phyloP scores from a whole-genome alignment of 2,329 filamentous ascomycete genomes.

The Sphaerulina populicola region DNA sequence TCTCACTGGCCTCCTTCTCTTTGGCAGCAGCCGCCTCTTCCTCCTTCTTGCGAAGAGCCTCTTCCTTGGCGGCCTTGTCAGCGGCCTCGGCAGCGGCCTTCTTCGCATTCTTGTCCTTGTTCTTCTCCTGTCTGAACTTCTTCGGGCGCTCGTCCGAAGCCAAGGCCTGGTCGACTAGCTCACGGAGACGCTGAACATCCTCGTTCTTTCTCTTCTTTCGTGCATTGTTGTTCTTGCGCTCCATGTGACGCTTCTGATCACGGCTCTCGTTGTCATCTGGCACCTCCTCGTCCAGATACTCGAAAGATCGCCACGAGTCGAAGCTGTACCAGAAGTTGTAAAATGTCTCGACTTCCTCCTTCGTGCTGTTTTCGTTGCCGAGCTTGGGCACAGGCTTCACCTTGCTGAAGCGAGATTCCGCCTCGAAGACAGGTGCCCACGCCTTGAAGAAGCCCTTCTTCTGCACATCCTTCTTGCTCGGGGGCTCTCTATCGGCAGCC shows the following conservation, averaged over 20 bases:
- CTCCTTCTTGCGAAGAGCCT: slow-evolving; percentile 72
- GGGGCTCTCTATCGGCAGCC: slow-evolving; percentile 82
- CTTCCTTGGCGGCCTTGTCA: slow-evolving; percentile 77
- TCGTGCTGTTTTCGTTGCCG: slow-evolving; percentile 72
- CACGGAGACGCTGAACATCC: slow-evolving; percentile 82
- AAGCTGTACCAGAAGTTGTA: slow-evolving; percentile 99
- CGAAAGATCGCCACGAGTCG: slow-evolving; percentile 93
- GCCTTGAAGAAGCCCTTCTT: slow-evolving; percentile 80
- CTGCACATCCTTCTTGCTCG: slow-evolving; percentile 78
- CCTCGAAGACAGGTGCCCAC: slow-evolving; percentile 82
- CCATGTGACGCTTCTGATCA: slow-evolving; percentile 96
- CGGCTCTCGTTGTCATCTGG: slow-evolving; percentile 98
- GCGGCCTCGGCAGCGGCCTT: slow-evolving; percentile 81
- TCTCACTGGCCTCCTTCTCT: slow-evolving; percentile 79
- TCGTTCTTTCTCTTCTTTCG: slow-evolving; percentile 99
- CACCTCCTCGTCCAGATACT: slow-evolving; percentile 98
- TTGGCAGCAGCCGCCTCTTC: slow-evolving; percentile 58
- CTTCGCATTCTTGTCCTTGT: slow-evolving; percentile 94
- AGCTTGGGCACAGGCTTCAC: slow-evolving; percentile 78
- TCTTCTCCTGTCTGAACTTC: slow-evolving; percentile 86
- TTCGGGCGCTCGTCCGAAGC: slow-evolving; percentile 91
- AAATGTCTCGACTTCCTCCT: slow-evolving; percentile 86
- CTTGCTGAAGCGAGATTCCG: slow-evolving; percentile 89
- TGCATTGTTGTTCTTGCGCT: slow-evolving; percentile 95
- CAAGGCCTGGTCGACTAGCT: slow-evolving; percentile 79